Conservation (phyloP, 164 flowering plant species). For the Chimonanthus salicifolius region DNA sequence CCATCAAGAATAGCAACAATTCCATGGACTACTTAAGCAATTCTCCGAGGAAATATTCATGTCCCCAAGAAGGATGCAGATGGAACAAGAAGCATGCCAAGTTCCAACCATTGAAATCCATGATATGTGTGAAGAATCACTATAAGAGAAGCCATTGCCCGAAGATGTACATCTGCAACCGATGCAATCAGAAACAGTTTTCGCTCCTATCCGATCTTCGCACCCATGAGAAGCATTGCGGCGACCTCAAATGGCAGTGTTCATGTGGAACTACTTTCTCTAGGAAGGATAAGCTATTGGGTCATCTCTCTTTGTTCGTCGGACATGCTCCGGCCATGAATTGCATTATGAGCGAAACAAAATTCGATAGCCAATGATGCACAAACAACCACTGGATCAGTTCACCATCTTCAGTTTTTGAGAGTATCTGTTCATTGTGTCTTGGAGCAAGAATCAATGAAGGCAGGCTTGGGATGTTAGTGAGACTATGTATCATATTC, state of each 20-base stretch:
- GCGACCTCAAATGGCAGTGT: slow-evolving; percentile 67
- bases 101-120: slow-evolving; percentile 78
- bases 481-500: neutral
- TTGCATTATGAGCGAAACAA: slow-evolving; percentile 4
- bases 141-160: slow-evolving; percentile 83
- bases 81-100: slow-evolving; percentile 69
- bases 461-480: neutral
- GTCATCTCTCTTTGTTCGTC: slow-evolving; percentile 63
- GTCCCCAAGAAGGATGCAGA: slow-evolving; percentile 73
- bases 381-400: neutral
- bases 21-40: neutral
- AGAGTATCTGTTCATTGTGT: neutral
- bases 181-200: slow-evolving; percentile 67
- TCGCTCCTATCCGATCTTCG: slow-evolving; percentile 73
- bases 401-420: neutral
- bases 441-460: neutral
- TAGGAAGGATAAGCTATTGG: slow-evolving; percentile 78
- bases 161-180: slow-evolving; percentile 67
- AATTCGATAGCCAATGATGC: neutral
- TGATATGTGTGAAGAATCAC: slow-evolving; percentile 79
- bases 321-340: slow-evolving; percentile 43
- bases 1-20: slow-evolving; percentile 19
- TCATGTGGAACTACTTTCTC: slow-evolving; percentile 80
- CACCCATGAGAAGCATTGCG: slow-evolving; percentile 92
- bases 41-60: slow-evolving; percentile 51